These are phyloP conservation scores for Arachis hypogaea DNA, from an alignment of 306 rosid genomes.

Conservation along the genomic window DNA sequence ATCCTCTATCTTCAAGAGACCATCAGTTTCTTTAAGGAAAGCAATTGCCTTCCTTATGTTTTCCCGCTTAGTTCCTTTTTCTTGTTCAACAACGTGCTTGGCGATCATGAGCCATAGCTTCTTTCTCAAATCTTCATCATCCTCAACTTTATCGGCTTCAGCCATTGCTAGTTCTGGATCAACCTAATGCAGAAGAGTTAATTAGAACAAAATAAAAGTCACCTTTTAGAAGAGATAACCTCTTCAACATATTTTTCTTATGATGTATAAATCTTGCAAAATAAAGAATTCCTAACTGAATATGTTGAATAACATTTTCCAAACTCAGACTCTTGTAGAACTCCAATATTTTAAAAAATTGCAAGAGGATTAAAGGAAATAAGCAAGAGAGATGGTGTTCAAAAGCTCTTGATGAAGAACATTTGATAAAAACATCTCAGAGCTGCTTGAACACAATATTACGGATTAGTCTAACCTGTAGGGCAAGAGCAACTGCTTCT, in stretches of 20 bases:
- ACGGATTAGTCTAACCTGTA: constrained; percentile 66
- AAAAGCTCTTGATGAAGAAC: constrained; percentile 8
- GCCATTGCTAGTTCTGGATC: constrained; percentile 99
- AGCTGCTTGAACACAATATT: constrained; percentile 19
- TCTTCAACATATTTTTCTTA: constrained; percentile 6
- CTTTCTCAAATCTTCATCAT: constrained; percentile 96
- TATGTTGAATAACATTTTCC: constrained; percentile 37
- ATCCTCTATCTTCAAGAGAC: constrained; percentile 94
- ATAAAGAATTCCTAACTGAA: constrained; percentile 4
- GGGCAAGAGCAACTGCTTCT: constrained; percentile 99
- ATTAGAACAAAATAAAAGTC: not conserved
- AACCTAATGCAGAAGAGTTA: constrained; percentile 60
- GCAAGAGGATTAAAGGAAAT: constrained; percentile 24
- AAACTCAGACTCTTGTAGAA: constrained; percentile 30
- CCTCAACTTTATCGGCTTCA: constrained; percentile 99
- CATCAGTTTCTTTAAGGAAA: constrained; percentile 98
- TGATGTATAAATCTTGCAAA: constrained; percentile 16
- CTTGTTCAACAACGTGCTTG: constrained; percentile 92
- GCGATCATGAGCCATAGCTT: constrained; percentile 99
- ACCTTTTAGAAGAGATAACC: constrained; percentile 1
- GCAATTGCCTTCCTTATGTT: constrained; percentile 97
- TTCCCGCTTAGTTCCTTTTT: constrained; percentile 96
- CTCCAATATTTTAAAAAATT: constrained; percentile 15
- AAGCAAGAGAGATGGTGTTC: constrained; percentile 4
- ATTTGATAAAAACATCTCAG: constrained; percentile 15